These are phyloP conservation scores for Camptophora hylomeconis DNA, from an alignment of 2,329 filamentous ascomycete species.

Conservation along the genomic window DNA sequence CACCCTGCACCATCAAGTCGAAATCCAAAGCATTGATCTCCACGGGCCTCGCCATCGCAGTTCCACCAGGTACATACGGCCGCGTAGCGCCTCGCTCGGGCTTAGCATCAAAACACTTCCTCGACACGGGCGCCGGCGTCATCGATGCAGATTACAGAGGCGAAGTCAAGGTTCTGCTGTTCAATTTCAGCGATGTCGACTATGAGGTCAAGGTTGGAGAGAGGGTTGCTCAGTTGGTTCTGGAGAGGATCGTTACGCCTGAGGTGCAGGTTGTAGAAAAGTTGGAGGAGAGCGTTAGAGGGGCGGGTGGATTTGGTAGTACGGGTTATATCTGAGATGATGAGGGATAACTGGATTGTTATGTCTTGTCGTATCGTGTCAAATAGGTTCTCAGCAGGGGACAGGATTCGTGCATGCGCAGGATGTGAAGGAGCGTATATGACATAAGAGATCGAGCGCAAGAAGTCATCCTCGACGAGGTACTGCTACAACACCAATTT, in stretches of 20 bases:
- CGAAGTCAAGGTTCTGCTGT: slow-evolving; percentile 84
- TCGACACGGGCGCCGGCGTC: slow-evolving; percentile 89
- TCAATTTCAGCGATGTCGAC: slow-evolving; percentile 76
- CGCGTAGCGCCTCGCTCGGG: slow-evolving; percentile 84
- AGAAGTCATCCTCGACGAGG: too few relatives aligned
- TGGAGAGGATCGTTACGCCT: slow-evolving; percentile 90
- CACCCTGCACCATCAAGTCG: slow-evolving; percentile 61
- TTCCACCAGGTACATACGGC: slow-evolving; percentile 81
- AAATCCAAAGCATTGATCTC: slow-evolving; percentile 76
- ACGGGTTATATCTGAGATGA: slow-evolving; percentile 43
- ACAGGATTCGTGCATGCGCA: too few relatives aligned
- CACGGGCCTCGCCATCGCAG: slow-evolving; percentile 82
- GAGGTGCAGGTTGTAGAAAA: slow-evolving; percentile 80
- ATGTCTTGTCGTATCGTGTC: too few relatives aligned
- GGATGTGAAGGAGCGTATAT: too few relatives aligned
- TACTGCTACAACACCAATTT: too few relatives aligned
- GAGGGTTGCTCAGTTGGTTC: slow-evolving; percentile 80
- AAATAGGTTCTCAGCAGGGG: too few relatives aligned
- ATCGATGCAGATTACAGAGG: slow-evolving; percentile 97
- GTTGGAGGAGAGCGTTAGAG: slow-evolving; percentile 79
- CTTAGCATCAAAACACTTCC: slow-evolving; percentile 84
- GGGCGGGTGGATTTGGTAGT: slow-evolving; percentile 83
- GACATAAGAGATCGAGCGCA: too few relatives aligned
- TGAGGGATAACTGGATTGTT: too few relatives aligned
- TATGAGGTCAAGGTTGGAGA: slow-evolving; percentile 76